Evolutionary conservation across 2,329 filamentous ascomycete genomes (phyloP).

Genomic region (Colletotrichum destructivum): DNA sequence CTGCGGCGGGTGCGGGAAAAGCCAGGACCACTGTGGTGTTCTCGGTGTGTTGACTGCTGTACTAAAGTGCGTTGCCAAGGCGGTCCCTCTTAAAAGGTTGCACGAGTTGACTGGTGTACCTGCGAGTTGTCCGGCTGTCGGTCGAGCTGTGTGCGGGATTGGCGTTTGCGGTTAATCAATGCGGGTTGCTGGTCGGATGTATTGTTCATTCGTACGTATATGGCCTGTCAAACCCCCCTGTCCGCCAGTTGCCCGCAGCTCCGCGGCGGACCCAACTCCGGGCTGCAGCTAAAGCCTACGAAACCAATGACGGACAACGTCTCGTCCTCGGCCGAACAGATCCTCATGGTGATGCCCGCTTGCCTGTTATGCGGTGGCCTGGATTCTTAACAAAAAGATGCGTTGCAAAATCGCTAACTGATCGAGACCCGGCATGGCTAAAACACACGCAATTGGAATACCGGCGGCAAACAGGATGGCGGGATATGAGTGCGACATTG

Average conservation of each 20-base stretch:
- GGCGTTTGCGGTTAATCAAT: constrained; percentile 24
- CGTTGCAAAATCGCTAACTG: neutral
- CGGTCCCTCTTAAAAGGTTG: too few species aligned
- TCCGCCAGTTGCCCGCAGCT: neutral
- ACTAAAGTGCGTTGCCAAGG: too few species aligned
- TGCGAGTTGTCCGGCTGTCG: neutral
- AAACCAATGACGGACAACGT: neutral
- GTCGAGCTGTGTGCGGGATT: constrained; percentile 18
- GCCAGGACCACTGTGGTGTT: neutral
- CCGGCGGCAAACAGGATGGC: neutral
- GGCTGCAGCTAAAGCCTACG: neutral
- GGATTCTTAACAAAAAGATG: too few species aligned
- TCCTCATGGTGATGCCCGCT: neutral
- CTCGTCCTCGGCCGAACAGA: neutral
- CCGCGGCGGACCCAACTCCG: neutral
- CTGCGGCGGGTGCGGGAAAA: constrained; percentile 1
- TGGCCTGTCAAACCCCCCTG: neutral
- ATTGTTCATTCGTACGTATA: neutral
- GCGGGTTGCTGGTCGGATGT: neutral
- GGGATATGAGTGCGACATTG: constrained; percentile 5
- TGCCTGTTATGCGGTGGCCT: too few species aligned
- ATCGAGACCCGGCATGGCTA: neutral
- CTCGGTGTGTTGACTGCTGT: too few species aligned
- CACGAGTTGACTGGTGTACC: neutral
- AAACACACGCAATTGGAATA: neutral